Evolutionary conservation across 768 basidiomycete genomes (phyloP).

Genomic region (Fistulinella prunicolor): DNA sequence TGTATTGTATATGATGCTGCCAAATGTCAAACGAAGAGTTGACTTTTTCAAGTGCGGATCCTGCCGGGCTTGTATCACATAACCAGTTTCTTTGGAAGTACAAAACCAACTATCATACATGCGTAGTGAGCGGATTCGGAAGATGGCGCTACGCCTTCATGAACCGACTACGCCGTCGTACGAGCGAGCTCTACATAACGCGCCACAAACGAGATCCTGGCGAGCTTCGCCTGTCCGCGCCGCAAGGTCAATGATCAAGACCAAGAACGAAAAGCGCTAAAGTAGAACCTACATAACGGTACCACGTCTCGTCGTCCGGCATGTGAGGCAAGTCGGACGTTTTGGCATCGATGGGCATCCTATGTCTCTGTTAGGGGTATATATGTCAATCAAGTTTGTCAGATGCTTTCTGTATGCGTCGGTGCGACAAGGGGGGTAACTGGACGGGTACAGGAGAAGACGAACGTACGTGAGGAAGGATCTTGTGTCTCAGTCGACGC

Average conservation of each 20-base stretch:
- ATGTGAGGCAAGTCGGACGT: slow-evolving; percentile 35
- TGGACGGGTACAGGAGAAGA: too few relatives aligned
- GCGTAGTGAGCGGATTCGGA: too few relatives aligned
- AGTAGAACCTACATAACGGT: slow-evolving; percentile 27
- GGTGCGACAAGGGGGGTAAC: too few relatives aligned
- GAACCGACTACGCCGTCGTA: not conserved
- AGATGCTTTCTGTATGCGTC: too few relatives aligned
- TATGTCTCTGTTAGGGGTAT: slow-evolving; percentile 17
- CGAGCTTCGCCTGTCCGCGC: slow-evolving; percentile 12
- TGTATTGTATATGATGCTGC: slow-evolving; percentile 11
- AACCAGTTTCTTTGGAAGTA: too few relatives aligned
- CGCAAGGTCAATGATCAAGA: not conserved
- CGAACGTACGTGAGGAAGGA: slow-evolving; percentile 41
- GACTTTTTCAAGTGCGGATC: too few relatives aligned
- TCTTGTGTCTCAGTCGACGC: slow-evolving; percentile 28
- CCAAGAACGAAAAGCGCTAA: not conserved
- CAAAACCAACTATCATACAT: too few relatives aligned
- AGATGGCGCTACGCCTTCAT: too few relatives aligned
- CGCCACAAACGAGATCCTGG: slow-evolving; percentile 14
- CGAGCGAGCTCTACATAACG: slow-evolving; percentile 22
- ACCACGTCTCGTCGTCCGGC: slow-evolving; percentile 36
- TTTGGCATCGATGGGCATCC: slow-evolving; percentile 29
- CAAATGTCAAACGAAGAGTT: not conserved
- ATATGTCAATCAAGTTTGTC: too few relatives aligned
- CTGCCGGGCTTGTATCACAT: too few relatives aligned